These are phyloP conservation scores for Hirsutella rhossiliensis DNA, from an alignment of 2,329 filamentous ascomycete species.

Conservation along the genomic window DNA sequence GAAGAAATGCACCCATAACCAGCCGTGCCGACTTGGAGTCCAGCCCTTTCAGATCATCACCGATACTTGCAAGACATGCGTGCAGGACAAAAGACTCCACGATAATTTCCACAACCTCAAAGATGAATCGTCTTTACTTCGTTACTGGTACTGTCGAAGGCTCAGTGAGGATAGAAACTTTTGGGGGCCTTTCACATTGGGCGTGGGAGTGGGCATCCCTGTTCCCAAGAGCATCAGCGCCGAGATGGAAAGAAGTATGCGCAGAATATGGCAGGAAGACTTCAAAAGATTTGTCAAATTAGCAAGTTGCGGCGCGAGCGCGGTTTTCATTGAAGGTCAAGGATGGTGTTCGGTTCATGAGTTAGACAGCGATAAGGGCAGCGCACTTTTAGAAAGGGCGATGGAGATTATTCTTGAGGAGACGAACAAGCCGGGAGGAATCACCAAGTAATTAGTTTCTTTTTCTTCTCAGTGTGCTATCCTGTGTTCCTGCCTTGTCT, in stretches of 20 bases:
- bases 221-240: background rate
- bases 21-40: background rate
- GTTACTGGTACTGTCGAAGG: background rate
- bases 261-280: background rate
- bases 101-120: background rate
- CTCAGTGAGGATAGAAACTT: background rate
- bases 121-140: background rate
- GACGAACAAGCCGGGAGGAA: background rate
- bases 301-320: background rate
- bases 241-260: background rate
- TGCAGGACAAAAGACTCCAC: background rate
- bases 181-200: background rate
- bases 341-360: background rate
- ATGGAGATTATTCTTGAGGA: background rate
- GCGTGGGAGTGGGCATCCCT: background rate
- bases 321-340: background rate
- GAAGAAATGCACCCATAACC: background rate
- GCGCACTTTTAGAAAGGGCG: background rate
- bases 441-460: background rate
- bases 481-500: background rate
- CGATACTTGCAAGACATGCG: background rate
- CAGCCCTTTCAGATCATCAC: background rate
- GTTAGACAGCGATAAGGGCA: background rate
- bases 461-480: background rate
- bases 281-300: background rate